Evolutionary conservation across 257 asterid genomes (phyloP).

Genomic region (Leonotis leonurus): DNA sequence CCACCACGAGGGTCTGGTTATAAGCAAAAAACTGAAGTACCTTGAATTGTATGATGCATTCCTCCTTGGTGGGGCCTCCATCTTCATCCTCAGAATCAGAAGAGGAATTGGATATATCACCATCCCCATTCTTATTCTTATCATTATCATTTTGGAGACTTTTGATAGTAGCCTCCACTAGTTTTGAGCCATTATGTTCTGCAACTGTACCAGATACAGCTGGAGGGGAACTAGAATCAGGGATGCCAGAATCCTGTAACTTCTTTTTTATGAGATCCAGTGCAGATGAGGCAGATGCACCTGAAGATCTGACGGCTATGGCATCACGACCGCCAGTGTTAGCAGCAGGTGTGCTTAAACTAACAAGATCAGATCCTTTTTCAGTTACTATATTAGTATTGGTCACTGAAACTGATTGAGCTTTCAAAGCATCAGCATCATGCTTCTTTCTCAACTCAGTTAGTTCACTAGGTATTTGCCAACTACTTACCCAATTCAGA

Average conservation of each 20-base stretch:
- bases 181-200: constrained; percentile 64
- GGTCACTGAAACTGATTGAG: constrained; percentile 39
- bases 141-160: constrained; percentile 50
- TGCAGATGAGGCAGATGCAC: constrained; percentile 57
- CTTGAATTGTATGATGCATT: constrained; percentile 76
- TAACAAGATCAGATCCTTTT: constrained; percentile 55
- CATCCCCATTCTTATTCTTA: constrained; percentile 74
- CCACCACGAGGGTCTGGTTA: neutral
- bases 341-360: constrained; percentile 87
- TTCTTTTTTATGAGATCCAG: constrained; percentile 94
- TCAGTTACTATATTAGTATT: constrained; percentile 40
- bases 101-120: constrained; percentile 67
- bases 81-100: constrained; percentile 94
- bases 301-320: constrained; percentile 47
- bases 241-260: constrained; percentile 86
- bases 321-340: constrained; percentile 97
- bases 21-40: constrained; percentile 25
- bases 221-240: constrained; percentile 58
- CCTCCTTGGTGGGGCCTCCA: constrained; percentile 83
- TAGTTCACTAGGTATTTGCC: constrained; percentile 92
- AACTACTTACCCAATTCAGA: constrained; percentile 75
- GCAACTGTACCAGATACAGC: constrained; percentile 40
- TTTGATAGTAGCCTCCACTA: constrained; percentile 35
- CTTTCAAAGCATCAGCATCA: constrained; percentile 53
- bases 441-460: constrained; percentile 69